Percentiles rank a stretch among this genome's conserved stretches.
Evolutionary conservation across 495 filamentous ascomycete species (phyloP).

Genomic region (Evernia prunastri): DNA sequence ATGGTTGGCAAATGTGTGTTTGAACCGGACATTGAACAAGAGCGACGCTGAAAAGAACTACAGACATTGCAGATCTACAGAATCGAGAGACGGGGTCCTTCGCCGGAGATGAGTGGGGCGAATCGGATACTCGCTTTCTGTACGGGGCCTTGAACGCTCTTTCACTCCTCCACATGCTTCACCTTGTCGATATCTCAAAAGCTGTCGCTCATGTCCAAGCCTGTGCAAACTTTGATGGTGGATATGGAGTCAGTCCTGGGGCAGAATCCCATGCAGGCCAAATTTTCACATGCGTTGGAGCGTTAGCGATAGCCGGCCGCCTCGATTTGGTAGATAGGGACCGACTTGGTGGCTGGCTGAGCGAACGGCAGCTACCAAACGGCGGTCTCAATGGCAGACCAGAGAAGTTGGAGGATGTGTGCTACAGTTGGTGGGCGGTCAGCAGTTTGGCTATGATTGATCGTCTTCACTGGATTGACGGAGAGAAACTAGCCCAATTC

Average conservation of each 20-base stretch:
- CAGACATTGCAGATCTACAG: slow-evolving; percentile 78
- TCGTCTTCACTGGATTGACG: slow-evolving; percentile 85
- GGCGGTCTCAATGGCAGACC: slow-evolving; percentile 92
- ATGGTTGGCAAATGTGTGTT: slow-evolving; percentile 67
- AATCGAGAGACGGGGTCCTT: slow-evolving; percentile 76
- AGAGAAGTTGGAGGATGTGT: slow-evolving; percentile 94
- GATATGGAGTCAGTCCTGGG: slow-evolving; percentile 79
- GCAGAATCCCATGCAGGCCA: slow-evolving; percentile 91
- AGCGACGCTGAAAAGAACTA: slow-evolving; percentile 1
- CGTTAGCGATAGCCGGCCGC: slow-evolving; percentile 72
- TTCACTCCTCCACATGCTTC: slow-evolving; percentile 65
- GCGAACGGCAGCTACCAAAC: slow-evolving; percentile 78
- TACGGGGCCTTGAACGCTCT: slow-evolving; percentile 83
- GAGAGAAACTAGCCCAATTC: slow-evolving; percentile 64
- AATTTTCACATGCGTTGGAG: slow-evolving; percentile 90
- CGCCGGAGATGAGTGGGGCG: slow-evolving; percentile 91
- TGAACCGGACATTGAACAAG: background rate
- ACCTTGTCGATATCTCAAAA: slow-evolving; percentile 67
- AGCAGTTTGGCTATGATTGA: slow-evolving; percentile 86
- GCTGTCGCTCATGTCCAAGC: slow-evolving; percentile 69
- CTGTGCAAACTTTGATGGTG: slow-evolving; percentile 89
- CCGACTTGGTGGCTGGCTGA: slow-evolving; percentile 80
- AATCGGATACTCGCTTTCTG: slow-evolving; percentile 89
- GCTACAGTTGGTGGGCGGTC: slow-evolving; percentile 97
- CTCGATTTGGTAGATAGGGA: slow-evolving; percentile 80